Percentiles rank a stretch among this genome's conserved stretches.
Evolutionary conservation across 75 land plant species (phyloP).

Genomic region (Larix kaempferi): DNA sequence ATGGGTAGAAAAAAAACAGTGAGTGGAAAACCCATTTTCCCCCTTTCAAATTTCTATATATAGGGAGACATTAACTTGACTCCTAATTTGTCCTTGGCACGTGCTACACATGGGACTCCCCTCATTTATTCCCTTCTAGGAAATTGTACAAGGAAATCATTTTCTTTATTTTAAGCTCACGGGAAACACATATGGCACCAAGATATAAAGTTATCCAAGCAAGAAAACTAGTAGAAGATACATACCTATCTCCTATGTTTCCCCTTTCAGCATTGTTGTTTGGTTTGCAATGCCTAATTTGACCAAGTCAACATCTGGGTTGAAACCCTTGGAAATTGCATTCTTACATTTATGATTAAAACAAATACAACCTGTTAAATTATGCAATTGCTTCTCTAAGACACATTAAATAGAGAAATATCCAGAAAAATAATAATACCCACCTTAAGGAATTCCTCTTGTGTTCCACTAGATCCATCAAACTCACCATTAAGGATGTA

Average conservation of each 20-base stretch:
- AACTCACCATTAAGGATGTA: conserved; percentile 87
- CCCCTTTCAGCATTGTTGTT: conserved; percentile 98
- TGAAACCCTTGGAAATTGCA: conserved; percentile 79
- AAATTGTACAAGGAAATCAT: background rate
- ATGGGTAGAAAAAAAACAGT: too few species aligned
- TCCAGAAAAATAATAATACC: background rate
- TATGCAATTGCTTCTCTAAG: background rate
- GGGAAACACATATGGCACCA: background rate
- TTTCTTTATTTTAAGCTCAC: background rate
- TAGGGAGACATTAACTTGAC: too few species aligned
- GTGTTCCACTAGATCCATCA: conserved; percentile 93
- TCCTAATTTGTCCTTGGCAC: too few species aligned
- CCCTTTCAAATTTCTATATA: too few species aligned
- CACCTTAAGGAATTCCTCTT: conserved; percentile 84
- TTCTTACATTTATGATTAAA: conserved; percentile 81
- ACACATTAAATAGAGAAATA: background rate
- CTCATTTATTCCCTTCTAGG: too few species aligned
- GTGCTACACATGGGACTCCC: too few species aligned
- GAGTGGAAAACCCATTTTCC: too few species aligned
- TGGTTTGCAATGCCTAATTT: conserved; percentile 95
- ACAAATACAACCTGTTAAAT: conserved; percentile 8
- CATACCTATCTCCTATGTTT: conserved; percentile 96
- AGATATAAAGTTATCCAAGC: background rate
- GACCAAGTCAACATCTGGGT: conserved; percentile 77
- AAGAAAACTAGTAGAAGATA: background rate